phyloP scores from a whole-genome alignment of 148 eudicot species.

The Silene latifolia region DNA sequence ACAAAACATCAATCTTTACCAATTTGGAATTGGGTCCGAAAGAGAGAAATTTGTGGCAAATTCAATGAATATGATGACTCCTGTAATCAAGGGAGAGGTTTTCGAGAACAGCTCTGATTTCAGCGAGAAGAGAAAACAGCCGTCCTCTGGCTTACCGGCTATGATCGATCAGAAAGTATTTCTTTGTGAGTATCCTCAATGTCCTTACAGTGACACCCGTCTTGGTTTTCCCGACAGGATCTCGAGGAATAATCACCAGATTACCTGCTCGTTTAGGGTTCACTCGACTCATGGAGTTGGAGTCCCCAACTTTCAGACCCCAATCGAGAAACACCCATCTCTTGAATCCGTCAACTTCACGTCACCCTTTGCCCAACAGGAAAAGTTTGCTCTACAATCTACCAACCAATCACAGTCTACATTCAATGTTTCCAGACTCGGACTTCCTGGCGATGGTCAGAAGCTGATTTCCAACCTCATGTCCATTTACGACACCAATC shows the following conservation, averaged over 20 bases:
- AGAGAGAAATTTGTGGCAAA: conserved; percentile 25
- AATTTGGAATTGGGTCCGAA: conserved; percentile 30
- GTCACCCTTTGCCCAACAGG: conserved; percentile 28
- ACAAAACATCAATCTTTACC: conserved; percentile 28
- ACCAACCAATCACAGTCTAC: conserved; percentile 21
- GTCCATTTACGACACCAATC: conserved; percentile 30
- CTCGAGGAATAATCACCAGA: conserved; percentile 49
- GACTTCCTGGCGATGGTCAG: conserved; percentile 43
- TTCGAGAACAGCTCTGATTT: conserved; percentile 29
- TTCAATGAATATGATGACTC: conserved; percentile 24
- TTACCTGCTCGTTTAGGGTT: conserved; percentile 36
- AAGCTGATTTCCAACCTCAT: conserved; percentile 39
- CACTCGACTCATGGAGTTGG: conserved; percentile 29
- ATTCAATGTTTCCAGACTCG: conserved; percentile 32
- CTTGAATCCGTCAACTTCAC: conserved; percentile 20
- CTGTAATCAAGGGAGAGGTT: conserved; percentile 43
- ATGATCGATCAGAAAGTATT: conserved; percentile 34
- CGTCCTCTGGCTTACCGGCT: conserved; percentile 24
- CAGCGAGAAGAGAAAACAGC: conserved; percentile 44
- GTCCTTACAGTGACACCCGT: conserved; percentile 42
- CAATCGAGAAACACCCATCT: conserved; percentile 14
- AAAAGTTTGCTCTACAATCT: conserved; percentile 27
- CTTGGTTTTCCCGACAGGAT: conserved; percentile 46
- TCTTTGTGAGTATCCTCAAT: conserved; percentile 44
- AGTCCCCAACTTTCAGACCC: conserved; percentile 23